Conservation (phyloP, 768 basidiomycete genomes). For the Termitomyces sp. region DNA sequence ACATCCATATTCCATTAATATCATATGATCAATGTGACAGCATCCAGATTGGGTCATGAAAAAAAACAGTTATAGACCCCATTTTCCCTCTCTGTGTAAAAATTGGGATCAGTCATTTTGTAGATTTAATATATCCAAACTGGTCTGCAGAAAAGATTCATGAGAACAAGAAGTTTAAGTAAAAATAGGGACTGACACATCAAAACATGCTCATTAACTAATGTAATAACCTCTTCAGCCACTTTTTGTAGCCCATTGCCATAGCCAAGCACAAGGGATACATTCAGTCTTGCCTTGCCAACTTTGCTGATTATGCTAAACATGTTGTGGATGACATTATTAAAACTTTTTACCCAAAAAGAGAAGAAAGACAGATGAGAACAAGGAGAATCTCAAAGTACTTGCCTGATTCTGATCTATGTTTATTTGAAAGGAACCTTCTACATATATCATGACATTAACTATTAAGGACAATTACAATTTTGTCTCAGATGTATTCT, state of each 20-base stretch:
- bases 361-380: background rate
- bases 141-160: no score
- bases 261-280: background rate
- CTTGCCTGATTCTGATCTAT: background rate
- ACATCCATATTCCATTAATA: no score
- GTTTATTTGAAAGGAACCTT: background rate
- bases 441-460: background rate
- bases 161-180: no score
- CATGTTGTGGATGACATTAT: background rate
- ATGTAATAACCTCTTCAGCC: no score
- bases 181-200: no score
- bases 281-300: background rate
- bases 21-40: no score
- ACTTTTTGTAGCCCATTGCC: background rate
- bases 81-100: no score
- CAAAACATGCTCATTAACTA: no score
- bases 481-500: background rate
- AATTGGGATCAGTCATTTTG: no score
- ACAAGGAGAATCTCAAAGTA: background rate
- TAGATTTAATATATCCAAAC: no score
- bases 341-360: background rate
- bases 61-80: no score
- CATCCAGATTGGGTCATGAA: no score
- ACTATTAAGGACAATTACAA: background rate
- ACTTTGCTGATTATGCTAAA: background rate